Percentiles rank a stretch among this genome's conserved stretches.
Evolutionary conservation across 257 asterid genomes (phyloP).

Genomic region (Solanum sejunctum): DNA sequence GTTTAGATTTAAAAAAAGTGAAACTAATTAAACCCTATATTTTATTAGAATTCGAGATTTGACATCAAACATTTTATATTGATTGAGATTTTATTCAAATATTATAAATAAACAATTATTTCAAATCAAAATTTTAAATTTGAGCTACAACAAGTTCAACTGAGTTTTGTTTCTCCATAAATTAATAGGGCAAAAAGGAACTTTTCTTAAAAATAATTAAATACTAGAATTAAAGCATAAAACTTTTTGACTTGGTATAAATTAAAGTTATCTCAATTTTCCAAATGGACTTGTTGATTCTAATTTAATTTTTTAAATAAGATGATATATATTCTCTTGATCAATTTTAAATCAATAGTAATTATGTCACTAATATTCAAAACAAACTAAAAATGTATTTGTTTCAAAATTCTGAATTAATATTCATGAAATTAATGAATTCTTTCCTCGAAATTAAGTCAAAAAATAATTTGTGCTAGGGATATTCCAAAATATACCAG

Average conservation of each 20-base stretch:
- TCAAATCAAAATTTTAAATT: not conserved
- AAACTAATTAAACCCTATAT: not conserved
- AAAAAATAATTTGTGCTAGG: not conserved
- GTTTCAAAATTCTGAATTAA: not conserved
- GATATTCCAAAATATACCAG: not conserved
- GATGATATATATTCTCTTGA: not conserved
- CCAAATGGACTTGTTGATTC: not conserved
- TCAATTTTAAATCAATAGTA: not conserved
- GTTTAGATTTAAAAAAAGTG: not conserved
- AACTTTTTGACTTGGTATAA: not conserved
- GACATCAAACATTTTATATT: no score
- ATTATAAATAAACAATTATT: not conserved
- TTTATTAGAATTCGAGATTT: not conserved
- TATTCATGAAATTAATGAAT: not conserved
- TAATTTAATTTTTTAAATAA: not conserved
- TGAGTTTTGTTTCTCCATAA: not conserved
- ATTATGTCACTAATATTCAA: not conserved
- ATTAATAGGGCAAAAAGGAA: not conserved
- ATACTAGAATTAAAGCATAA: not conserved
- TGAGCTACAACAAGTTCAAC: no score
- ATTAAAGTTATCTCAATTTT: not conserved
- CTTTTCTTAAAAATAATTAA: not conserved
- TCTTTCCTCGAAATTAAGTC: not conserved
- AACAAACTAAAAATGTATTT: not conserved
- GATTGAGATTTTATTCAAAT: not conserved